Conservation (phyloP, 1,139 yeast species). For the Sugiyamaella novakii region DNA sequence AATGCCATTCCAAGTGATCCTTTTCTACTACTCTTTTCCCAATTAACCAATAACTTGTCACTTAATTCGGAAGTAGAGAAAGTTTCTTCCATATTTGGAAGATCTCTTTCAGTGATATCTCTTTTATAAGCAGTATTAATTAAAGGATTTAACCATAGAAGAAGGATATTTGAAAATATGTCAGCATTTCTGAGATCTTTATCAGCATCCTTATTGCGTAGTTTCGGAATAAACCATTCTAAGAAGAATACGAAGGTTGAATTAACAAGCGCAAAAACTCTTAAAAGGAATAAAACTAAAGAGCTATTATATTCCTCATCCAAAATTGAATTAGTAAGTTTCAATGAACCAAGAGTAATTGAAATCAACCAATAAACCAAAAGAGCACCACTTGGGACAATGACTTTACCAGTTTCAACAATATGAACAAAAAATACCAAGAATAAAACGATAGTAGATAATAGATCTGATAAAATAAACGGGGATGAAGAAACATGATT, state of each 20-base stretch:
- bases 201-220: conserved; percentile 13
- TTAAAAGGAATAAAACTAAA: conserved; percentile 1
- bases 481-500: conserved; percentile 5
- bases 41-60: conserved; percentile 56
- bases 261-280: not conserved
- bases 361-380: conserved; percentile 73
- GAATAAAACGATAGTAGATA: conserved; percentile 5
- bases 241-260: conserved; percentile 9
- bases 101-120: conserved; percentile 69
- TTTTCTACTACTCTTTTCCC: conserved; percentile 36
- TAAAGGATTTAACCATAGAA: conserved; percentile 84
- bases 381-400: conserved; percentile 64
- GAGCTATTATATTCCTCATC: conserved; percentile 5
- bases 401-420: conserved; percentile 65
- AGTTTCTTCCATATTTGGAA: conserved; percentile 68
- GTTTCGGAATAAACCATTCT: conserved; percentile 16
- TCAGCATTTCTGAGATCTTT: conserved; percentile 62
- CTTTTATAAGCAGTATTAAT: conserved; percentile 76
- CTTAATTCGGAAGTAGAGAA: conserved; percentile 60
- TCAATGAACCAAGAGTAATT: conserved; percentile 48
- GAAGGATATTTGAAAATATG: conserved; percentile 71
- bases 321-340: conserved; percentile 42
- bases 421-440: conserved; percentile 51
- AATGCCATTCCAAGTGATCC: conserved; percentile 44
- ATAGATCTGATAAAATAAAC: conserved; percentile 7